phyloP scores from a whole-genome alignment of 768 basidiomycete genomes.

The Tricholoma sp. region DNA sequence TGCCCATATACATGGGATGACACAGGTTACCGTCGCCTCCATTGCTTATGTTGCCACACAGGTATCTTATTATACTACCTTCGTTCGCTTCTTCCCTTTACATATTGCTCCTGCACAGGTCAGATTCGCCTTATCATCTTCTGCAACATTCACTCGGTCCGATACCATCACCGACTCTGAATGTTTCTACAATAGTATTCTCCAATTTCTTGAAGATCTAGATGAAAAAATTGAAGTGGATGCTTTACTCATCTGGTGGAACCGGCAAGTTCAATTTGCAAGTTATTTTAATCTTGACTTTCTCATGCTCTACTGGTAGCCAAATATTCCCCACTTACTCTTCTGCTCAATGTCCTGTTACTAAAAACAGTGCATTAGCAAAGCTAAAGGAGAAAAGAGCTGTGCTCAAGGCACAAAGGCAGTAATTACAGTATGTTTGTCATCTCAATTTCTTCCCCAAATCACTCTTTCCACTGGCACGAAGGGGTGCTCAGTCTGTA shows the following conservation, averaged over 20 bases:
- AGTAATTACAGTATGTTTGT: not conserved
- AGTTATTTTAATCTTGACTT: not conserved
- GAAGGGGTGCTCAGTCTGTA: no score
- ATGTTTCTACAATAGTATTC: no score
- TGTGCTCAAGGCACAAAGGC: not conserved
- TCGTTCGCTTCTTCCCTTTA: not conserved
- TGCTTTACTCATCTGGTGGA: slow-evolving; percentile 1
- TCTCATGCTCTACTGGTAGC: not conserved
- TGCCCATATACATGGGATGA: no score
- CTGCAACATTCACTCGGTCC: no score
- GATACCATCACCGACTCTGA: no score
- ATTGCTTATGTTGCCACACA: not conserved
- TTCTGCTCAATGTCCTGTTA: not conserved
- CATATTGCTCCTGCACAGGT: not conserved
- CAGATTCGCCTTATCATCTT: not conserved
- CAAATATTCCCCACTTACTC: not conserved
- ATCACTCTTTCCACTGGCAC: no score
- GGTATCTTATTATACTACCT: not conserved
- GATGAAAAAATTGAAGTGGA: not conserved
- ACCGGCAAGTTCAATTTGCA: not conserved
- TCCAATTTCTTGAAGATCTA: not conserved
- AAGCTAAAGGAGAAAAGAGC: slow-evolving; percentile 9
- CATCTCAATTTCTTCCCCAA: not conserved
- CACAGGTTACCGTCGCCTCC: no score
- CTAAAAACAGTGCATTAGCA: slow-evolving; percentile 5